Base-by-base conservation (phyloP, 2,329 filamentous ascomycete species). In the Calonectria pauciramosa region DNA sequence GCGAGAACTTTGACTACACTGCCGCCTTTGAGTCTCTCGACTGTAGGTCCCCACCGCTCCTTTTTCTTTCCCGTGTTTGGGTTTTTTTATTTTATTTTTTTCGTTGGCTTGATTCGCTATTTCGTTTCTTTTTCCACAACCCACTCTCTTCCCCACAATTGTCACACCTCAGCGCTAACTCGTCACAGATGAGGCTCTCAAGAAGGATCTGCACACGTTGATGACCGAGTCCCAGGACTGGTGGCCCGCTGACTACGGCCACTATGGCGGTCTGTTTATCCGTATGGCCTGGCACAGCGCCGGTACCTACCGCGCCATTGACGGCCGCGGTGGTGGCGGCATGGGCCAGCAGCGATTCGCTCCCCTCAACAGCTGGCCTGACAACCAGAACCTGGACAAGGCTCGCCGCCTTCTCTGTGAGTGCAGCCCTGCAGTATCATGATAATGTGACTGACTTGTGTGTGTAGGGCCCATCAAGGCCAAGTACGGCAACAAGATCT, bases 201-300 rank as follows among this genome's bases (percentile, higher is more conserved):
- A 96, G 91, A 92, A 94, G 86, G 94, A 96, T 82, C 86, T 96
- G 20, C 80, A 86, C 28, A 88, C 87, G 38, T 82, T 96, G 80
- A 94, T 95, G 93, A 96, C 94, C 71, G 92, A 95, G 83, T 95
- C 93, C 8, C 92, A 96, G 86, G 92, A 94, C 54, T 95, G 91
- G 91, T 96, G 94, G 94, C 94, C 94, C 1, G 94, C 94, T 51
- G 94, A 96, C 84, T 95, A 94, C 81, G 94, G 94, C 73, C 93
- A 95, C 89, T 96, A 96, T 80, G 94, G 94, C 79, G 94, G 94
- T 85, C 89, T 96, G 51, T 95, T 96, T 85, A 89, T 96, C 83
- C 93, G 94, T 73, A 92, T 96, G 92, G 92, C 93, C 75, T 96
- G 94, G 94, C 94, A 96, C 89, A 92, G 91, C 77, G 91, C 94